Evolutionary conservation across 2,329 filamentous ascomycete genomes (phyloP).

Genomic region (Beauveria rudraprayagi): DNA sequence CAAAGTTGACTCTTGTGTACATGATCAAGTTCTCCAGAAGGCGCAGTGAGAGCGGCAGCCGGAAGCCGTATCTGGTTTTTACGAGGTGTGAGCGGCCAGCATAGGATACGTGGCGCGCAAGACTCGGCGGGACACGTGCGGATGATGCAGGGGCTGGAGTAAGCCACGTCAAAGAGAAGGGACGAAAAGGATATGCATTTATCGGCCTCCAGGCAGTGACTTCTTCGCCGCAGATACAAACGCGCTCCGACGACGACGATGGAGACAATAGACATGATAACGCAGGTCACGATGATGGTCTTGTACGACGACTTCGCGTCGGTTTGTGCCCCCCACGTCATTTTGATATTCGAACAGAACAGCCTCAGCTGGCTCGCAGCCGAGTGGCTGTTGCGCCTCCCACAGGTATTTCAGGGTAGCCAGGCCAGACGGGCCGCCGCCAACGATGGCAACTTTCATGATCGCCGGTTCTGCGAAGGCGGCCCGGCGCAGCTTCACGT

Average conservation of each 20-base stretch:
- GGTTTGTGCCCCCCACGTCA: constrained; percentile 30
- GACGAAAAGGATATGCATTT: background rate
- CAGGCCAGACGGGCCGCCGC: background rate
- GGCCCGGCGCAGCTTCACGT: background rate
- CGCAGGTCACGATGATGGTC: background rate
- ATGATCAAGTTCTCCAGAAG: background rate
- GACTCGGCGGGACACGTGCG: background rate
- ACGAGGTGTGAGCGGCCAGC: background rate
- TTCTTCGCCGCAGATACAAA: background rate
- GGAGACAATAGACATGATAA: background rate
- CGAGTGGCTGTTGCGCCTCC: constrained; percentile 24
- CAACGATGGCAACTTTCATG: background rate
- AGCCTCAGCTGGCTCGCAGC: constrained; percentile 27
- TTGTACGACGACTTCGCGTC: background rate
- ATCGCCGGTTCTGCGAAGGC: background rate
- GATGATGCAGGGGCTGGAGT: background rate
- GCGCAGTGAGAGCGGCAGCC: background rate
- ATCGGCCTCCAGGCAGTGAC: background rate
- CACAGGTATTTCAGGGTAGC: constrained; percentile 25
- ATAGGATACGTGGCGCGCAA: background rate
- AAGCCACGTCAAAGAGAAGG: background rate
- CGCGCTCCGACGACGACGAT: background rate
- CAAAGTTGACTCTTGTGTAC: background rate
- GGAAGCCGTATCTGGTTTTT: background rate
- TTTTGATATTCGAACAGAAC: constrained; percentile 33